Evolutionary conservation across 495 filamentous ascomycete species (phyloP), one percentile per base, ranked within the genome.

Genomic region (Hypoxylon lenormandii): DNA sequence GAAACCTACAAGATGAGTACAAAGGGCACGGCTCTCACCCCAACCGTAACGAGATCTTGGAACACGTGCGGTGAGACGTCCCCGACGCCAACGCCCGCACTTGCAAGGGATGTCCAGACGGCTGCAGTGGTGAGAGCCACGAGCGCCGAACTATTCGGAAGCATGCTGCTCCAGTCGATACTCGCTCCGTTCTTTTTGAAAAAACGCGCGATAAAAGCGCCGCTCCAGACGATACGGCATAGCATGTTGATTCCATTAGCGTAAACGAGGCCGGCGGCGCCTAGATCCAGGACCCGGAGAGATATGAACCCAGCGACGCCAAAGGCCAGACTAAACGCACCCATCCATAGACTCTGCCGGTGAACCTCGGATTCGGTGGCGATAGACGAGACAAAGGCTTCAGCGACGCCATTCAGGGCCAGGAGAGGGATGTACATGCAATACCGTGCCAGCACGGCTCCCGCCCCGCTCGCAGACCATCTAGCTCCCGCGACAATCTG

Each of bases 361-460:
- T 90, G 85, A 13, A 99, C 84, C 50, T 97, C 83, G 1, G 77
- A 64, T 55, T 89, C 79, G 4, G 82, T 89, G 0, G 95, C 94
- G 18, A 94, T 90, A 19, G 91, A 90, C 5, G 92, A 88, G 10
- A 98, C 92, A 64, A 98, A 98, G 0, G 94, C 92, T 79, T 99
- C 95, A 1, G 89, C 86, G 26, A 97, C 87, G 40, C 95, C 95
- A 73, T 99, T 99, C 64, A 96, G 77, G 0, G 93, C 96, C 0
- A 99, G 81, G 5, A 98, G 85, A 13, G 95, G 95, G 62, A 99
- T 92, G 75, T 97, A 97, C 73, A 91, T 92, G 78, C 90, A 93
- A 79, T 97, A 98, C 0, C 84, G 82, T 0, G 90, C 85, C 8
- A 98, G 81, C 4, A 93, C 86, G 0, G 61, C 65, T 3, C 83